Evolutionary conservation across 805 yeast genomes (phyloP).

Genomic region (Wickerhamomyces kurtzmanii): DNA sequence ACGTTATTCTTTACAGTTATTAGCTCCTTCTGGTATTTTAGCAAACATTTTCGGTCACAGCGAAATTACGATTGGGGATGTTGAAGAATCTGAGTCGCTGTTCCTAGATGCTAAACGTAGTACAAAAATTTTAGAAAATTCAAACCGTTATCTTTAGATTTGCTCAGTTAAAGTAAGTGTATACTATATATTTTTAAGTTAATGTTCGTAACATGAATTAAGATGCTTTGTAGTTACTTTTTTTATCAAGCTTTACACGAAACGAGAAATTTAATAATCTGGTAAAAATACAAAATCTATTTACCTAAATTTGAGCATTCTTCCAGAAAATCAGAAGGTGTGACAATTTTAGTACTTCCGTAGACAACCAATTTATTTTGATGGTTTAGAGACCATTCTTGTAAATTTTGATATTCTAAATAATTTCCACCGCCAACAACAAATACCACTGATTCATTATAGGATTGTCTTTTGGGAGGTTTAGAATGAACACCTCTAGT

Average conservation of each 20-base stretch:
- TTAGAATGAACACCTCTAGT: slow-evolving; percentile 85
- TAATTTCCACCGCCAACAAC: slow-evolving; percentile 97
- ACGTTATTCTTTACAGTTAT: slow-evolving; percentile 84
- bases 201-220: too few species aligned
- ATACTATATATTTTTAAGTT: too few species aligned
- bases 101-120: slow-evolving; percentile 85
- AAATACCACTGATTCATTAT: slow-evolving; percentile 78
- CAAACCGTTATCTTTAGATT: slow-evolving; percentile 21
- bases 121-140: slow-evolving; percentile 46
- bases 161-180: too few species aligned
- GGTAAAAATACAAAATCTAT: neutral
- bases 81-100: slow-evolving; percentile 74
- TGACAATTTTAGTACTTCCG: slow-evolving; percentile 74
- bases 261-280: too few species aligned
- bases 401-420: slow-evolving; percentile 86
- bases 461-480: slow-evolving; percentile 77
- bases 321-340: slow-evolving; percentile 58
- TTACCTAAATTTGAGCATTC: slow-evolving; percentile 52
- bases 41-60: slow-evolving; percentile 64
- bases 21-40: slow-evolving; percentile 84
- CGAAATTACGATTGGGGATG: slow-evolving; percentile 58
- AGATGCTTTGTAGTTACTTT: too few species aligned
- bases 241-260: too few species aligned
- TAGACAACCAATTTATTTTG: slow-evolving; percentile 56
- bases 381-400: slow-evolving; percentile 63